A percentile compares a stretch with the other conserved stretches of the same genome.
phyloP scores from a whole-genome alignment of 192 early-diverging fungal genomes.

The Coemansia sp. region DNA sequence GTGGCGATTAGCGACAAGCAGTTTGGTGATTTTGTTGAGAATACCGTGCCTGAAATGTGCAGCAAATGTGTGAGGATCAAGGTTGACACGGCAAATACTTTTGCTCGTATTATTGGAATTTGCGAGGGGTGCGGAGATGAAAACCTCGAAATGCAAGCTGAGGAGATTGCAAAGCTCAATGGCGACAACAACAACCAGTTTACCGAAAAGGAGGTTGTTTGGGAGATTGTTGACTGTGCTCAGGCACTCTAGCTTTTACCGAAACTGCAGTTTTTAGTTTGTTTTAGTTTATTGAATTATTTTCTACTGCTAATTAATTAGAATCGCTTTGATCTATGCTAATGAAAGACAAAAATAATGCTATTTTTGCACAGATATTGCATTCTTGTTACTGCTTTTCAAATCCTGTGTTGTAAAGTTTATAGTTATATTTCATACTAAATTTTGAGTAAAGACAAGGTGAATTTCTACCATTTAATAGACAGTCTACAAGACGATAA shows the following conservation, averaged over 20 bases:
- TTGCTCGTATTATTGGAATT: slow-evolving; percentile 8
- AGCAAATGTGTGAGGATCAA: slow-evolving; percentile 6
- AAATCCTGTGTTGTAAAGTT: not conserved
- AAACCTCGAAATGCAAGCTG: not conserved
- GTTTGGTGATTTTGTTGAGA: not conserved
- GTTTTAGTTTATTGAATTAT: too few relatives aligned
- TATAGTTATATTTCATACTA: not conserved
- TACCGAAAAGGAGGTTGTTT: not conserved
- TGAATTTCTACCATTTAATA: too few relatives aligned
- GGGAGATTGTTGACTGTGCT: not conserved
- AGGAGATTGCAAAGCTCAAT: not conserved
- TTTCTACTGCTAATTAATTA: too few relatives aligned
- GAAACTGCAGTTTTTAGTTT: too few relatives aligned
- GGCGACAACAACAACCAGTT: not conserved
- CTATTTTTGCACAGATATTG: too few relatives aligned
- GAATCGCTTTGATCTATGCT: too few relatives aligned
- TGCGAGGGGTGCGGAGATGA: slow-evolving; percentile 4
- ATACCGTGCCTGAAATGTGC: not conserved
- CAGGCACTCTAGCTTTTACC: too few relatives aligned
- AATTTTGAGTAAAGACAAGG: too few relatives aligned
- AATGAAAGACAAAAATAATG: too few relatives aligned
- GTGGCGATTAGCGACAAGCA: not conserved
- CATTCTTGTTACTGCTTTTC: not conserved
- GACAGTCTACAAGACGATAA: too few relatives aligned
- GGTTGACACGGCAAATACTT: not conserved